Conservation (phyloP, 805 yeast genomes). For the Starmera dryadoides region DNA sequence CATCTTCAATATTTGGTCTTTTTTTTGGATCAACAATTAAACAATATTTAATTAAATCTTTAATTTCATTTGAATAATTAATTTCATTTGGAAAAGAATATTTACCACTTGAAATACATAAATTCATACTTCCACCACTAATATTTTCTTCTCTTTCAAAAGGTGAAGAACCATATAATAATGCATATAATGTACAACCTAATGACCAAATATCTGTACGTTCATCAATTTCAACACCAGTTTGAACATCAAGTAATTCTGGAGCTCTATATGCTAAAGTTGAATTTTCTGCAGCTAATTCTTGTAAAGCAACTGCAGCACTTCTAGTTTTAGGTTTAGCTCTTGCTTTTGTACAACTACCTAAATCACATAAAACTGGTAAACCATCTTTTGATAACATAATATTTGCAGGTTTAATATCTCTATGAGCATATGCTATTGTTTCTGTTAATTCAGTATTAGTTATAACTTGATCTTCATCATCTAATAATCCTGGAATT, state of each 20-base stretch:
- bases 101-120: constrained; percentile 67
- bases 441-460: constrained; percentile 46
- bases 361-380: constrained; percentile 80
- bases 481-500: neutral
- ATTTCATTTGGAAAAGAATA: constrained; percentile 31
- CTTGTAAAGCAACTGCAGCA: constrained; percentile 71
- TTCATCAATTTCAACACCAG: constrained; percentile 60
- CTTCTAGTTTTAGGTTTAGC: constrained; percentile 47
- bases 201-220: constrained; percentile 86
- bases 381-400: constrained; percentile 69
- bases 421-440: constrained; percentile 76
- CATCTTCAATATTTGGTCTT: constrained; percentile 59
- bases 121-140: constrained; percentile 72
- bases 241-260: constrained; percentile 71
- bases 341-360: constrained; percentile 67
- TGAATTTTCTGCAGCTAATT: constrained; percentile 77
- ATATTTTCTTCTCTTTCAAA: constrained; percentile 78
- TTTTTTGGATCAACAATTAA: constrained; percentile 50
- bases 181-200: constrained; percentile 76
- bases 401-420: constrained; percentile 83
- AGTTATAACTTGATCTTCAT: too few relatives aligned
- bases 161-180: constrained; percentile 77
- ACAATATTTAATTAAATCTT: constrained; percentile 52
- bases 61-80: constrained; percentile 46
- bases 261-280: constrained; percentile 88